These are phyloP conservation scores for Rhizophora mangle DNA, from an alignment of 345 rosid species.

Conservation along the genomic window DNA sequence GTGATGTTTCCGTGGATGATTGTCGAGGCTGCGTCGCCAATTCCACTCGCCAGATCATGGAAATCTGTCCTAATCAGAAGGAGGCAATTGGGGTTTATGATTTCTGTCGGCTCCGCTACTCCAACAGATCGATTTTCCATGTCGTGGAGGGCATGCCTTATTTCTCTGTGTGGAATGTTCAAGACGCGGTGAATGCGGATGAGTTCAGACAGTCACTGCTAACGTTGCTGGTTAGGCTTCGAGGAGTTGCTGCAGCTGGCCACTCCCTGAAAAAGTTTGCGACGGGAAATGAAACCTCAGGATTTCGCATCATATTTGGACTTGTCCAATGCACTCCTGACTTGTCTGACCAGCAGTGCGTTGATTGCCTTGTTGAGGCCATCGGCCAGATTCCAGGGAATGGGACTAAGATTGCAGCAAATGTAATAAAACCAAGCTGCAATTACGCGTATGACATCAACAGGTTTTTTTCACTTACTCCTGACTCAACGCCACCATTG, in stretches of 20 bases:
- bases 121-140: neutral
- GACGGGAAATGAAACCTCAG: slow-evolving; percentile 14
- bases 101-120: slow-evolving; percentile 3
- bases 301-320: slow-evolving; percentile 24
- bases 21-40: neutral
- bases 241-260: slow-evolving; percentile 25
- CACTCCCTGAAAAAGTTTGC: slow-evolving; percentile 43
- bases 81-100: slow-evolving; percentile 1
- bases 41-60: neutral
- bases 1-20: neutral
- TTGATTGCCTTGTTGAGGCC: neutral
- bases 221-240: slow-evolving; percentile 20
- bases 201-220: slow-evolving; percentile 18
- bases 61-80: slow-evolving; percentile 9
- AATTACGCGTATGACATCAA: slow-evolving; percentile 2
- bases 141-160: neutral
- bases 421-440: slow-evolving; percentile 1
- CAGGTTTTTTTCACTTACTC: neutral
- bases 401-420: neutral
- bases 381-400: neutral
- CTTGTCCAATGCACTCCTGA: slow-evolving; percentile 48
- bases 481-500: neutral
- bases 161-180: neutral
- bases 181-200: slow-evolving; percentile 13
- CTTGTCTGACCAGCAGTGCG: slow-evolving; percentile 24